A percentile compares a stretch with the other conserved stretches of the same genome.
phyloP scores from a whole-genome alignment of 495 filamentous ascomycete genomes.

The Aspergillus asperescens region DNA sequence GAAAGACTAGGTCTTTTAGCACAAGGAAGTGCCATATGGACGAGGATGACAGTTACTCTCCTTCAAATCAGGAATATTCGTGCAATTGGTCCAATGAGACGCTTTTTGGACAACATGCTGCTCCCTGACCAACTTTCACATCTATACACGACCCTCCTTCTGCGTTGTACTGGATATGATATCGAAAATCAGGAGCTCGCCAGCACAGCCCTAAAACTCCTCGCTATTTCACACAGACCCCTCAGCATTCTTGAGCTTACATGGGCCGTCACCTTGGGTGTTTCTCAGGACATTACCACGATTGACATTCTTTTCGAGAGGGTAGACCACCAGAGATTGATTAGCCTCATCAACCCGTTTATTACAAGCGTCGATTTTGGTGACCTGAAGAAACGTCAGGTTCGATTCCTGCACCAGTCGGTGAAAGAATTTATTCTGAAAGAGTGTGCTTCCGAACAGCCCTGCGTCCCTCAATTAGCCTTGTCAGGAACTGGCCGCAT shows the following conservation, averaged over 20 bases:
- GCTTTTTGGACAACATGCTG: no score
- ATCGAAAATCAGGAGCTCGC: constrained; percentile 8
- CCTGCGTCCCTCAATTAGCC: neutral
- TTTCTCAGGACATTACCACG: constrained; percentile 11
- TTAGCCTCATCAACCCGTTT: constrained; percentile 26
- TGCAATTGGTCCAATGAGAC: no score
- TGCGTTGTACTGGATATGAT: constrained; percentile 12
- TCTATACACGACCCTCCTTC: no score
- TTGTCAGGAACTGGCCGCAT: neutral
- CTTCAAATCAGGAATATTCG: no score
- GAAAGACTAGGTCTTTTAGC: no score
- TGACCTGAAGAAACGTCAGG: constrained; percentile 19
- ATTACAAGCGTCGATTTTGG: constrained; percentile 19
- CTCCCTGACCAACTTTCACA: constrained; percentile 12
- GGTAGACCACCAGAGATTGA: constrained; percentile 26
- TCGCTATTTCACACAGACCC: constrained; percentile 18
- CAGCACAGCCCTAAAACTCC: constrained; percentile 19
- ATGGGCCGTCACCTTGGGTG: constrained; percentile 20
- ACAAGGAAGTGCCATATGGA: no score
- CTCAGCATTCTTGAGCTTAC: constrained; percentile 24
- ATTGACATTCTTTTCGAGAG: constrained; percentile 16
- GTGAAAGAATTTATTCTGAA: constrained; percentile 23
- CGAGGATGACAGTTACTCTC: no score
- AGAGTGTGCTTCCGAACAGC: constrained; percentile 11
- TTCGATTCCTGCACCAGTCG: constrained; percentile 24